A percentile compares a stretch with the other conserved stretches of the same genome.
Evolutionary conservation across 2,329 filamentous ascomycete species (phyloP).

Genomic region (Ampelomyces quisqualis): DNA sequence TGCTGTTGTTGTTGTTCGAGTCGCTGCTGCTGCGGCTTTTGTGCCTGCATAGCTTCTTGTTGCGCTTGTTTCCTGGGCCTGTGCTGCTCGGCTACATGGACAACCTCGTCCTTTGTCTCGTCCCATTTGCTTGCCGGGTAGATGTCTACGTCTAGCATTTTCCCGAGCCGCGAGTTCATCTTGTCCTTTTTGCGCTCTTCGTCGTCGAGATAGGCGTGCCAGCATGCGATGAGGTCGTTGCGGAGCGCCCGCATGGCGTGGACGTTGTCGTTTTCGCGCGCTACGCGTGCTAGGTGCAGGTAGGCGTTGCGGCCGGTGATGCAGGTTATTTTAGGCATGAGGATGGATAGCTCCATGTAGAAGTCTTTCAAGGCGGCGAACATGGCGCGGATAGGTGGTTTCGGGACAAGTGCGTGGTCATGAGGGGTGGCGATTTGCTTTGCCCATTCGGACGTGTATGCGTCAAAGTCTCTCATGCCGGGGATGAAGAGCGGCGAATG

Average conservation of each 20-base stretch:
- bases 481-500: slow-evolving; percentile 14
- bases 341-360: slow-evolving; percentile 23
- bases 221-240: slow-evolving; percentile 33
- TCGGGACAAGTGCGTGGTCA: slow-evolving; percentile 9
- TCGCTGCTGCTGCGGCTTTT: neutral
- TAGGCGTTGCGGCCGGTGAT: slow-evolving; percentile 21
- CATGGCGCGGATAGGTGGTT: slow-evolving; percentile 32
- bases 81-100: neutral
- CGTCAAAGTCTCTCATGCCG: slow-evolving; percentile 20
- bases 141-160: neutral
- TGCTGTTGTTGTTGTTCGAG: neutral
- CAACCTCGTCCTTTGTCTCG: neutral
- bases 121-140: neutral
- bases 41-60: neutral
- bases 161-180: neutral
- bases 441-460: slow-evolving; percentile 28
- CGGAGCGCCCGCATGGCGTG: slow-evolving; percentile 27
- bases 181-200: slow-evolving; percentile 6
- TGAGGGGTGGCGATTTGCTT: slow-evolving; percentile 12
- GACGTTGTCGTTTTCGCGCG: slow-evolving; percentile 37
- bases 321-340: slow-evolving; percentile 16
- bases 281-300: slow-evolving; percentile 39
- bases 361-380: slow-evolving; percentile 40
- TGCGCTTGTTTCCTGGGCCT: neutral
- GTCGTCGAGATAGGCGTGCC: slow-evolving; percentile 30